Evolutionary conservation across 176 grass and related monocot genomes (phyloP), one percentile per base, ranked within the genome.

Genomic region (Oryza punctata): DNA sequence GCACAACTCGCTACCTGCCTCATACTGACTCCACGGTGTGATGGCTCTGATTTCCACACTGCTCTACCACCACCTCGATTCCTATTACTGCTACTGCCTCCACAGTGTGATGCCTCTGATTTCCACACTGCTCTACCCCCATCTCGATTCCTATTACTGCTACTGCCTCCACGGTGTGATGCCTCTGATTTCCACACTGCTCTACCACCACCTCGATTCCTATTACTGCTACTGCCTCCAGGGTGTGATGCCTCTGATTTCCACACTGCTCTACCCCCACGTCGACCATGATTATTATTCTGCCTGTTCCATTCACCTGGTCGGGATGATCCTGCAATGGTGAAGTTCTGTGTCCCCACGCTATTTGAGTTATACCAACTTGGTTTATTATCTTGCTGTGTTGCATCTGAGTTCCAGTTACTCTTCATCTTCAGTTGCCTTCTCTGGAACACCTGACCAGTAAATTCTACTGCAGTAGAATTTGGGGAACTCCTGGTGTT

Each of bases 101-200:
- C n/a, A n/a, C n/a, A n/a, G n/a, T n/a, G n/a, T n/a, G n/a, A n/a
- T n/a, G n/a, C n/a, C n/a, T n/a, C n/a, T n/a, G n/a, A n/a, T n/a
- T n/a, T n/a, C n/a, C n/a, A n/a, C n/a, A n/a, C n/a, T n/a, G n/a
- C n/a, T n/a, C n/a, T n/a, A n/a, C n/a, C n/a, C n/a, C n/a, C n/a
- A n/a, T n/a, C n/a, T n/a, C n/a, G n/a, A n/a, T n/a, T 75, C 28
- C 40, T 61, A 69, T 66, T 80, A 70, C 68, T 80, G 7, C 61
- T 87, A 38, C 69, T 26, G 21, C 65, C 84, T 75, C 77, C 43
- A 60, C 3, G 45, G 28, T 60, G 47, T 76, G 81, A 72, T 74
- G 70, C 76, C 10, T 77, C 60, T 88, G 76, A 78, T 73, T 86
- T 84, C 81, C 54, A 46, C 65, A 30, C 73, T 52, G 80, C 71